phyloP scores from a whole-genome alignment of 2,329 filamentous ascomycete species.

The Kalaharituber pfeilii region DNA sequence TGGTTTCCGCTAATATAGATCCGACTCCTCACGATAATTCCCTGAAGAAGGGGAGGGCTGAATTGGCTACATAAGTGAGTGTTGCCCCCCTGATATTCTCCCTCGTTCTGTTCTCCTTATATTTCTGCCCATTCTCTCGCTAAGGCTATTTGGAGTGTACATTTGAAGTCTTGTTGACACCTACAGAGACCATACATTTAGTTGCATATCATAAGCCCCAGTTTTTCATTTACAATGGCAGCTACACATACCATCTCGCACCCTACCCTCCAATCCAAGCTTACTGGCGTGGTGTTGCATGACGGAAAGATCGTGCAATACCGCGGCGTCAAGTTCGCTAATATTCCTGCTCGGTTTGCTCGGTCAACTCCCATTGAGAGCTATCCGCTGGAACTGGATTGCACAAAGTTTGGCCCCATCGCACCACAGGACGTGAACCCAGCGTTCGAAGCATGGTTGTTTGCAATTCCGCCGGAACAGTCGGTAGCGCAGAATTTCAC shows the following conservation, averaged over 20 bases:
- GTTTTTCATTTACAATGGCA: background rate
- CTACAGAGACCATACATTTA: too few species aligned
- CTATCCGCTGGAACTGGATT: slow-evolving; percentile 2
- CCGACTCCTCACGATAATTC: too few species aligned
- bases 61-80: too few species aligned
- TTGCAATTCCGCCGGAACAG: background rate
- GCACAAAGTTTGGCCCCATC: background rate
- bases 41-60: too few species aligned
- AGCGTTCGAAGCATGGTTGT: background rate
- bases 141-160: too few species aligned
- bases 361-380: background rate
- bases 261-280: background rate
- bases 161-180: too few species aligned
- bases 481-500: background rate
- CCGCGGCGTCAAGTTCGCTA: slow-evolving; percentile 2
- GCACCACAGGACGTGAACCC: background rate
- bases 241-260: background rate
- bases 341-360: background rate
- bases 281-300: background rate
- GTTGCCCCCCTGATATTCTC: too few species aligned
- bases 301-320: background rate
- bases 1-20: too few species aligned
- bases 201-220: too few species aligned
- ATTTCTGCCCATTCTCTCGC: too few species aligned
- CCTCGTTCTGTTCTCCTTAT: too few species aligned